Evolutionary conservation across 2,329 filamentous ascomycete species (phyloP), one percentile per base, ranked within the genome.

Genomic region (Acrocalymma vagum): DNA sequence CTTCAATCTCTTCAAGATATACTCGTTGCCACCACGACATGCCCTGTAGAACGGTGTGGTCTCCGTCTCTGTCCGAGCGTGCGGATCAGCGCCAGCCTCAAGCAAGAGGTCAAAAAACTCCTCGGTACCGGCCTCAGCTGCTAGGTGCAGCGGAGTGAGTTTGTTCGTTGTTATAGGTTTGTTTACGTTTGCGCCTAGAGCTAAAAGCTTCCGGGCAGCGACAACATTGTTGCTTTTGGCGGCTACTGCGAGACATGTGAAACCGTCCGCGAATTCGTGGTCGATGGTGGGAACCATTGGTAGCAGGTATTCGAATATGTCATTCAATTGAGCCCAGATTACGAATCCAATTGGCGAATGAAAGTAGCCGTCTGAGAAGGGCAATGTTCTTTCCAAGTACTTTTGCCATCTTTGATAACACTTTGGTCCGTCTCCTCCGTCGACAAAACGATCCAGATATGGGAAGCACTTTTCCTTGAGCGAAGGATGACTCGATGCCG

Each of bases 11-110:
- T 9, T 13, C 10, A 46, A 11, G 10, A 39, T 44, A 20, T 38
- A 25, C 9, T 20, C n/a, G 14, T 26, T 17, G 13, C 41, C 35
- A 8, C 40, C 29, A 5, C 35, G 39, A 15, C 15, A 25, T 7
- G 35, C 34, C 18, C 40, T 29, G 20, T 48, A 43, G 31, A 48
- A 44, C 2, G 34, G 35, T 11, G 45, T 48, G 13, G 40, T 34
- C n/a, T 27, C 18, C 6, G 39, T 36, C 3, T 10, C 11, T 9
- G 39, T 44, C 18, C 28, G 20, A 9, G 33, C 29, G 22, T 42
- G 38, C 10, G 24, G 25, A 37, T 47, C 27, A 7, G 44, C 38
- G 5, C 44, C 38, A 25, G 29, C 28, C 4, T 20, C 29, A 13
- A 48, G 29, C 2, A 44, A 31, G 4, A 44, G n/a, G 23, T 35